Base-by-base conservation (phyloP, 371 early-diverging fungal genomes). In the Fennellomyces sp. region DNA sequence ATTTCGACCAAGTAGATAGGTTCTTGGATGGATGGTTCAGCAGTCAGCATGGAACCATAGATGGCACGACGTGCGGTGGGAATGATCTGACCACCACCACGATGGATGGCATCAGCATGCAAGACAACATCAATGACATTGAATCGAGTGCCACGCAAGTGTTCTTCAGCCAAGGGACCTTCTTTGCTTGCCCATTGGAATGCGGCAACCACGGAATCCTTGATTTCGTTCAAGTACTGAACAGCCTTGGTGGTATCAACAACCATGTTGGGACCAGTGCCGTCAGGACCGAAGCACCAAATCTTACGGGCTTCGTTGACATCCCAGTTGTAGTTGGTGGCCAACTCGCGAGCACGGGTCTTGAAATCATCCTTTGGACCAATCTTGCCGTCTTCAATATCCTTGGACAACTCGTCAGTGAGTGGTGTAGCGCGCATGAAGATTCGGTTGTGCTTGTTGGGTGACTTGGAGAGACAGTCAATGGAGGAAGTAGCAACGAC, bases 401-500 rank as follows among this genome's bases (percentile, higher is more conserved):
- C 94, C 33, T 72, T 66, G 60, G 92, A 72, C 39, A 98, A 82
- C 47, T 97, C 95, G 63, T 95, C 95, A 31, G 82, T 83, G 36
- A 99, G 58, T 49, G 99, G 99, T 33, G 65, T 53, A 39, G 99
- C 98, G 73, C 89, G 95, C 98, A 99, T 94, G 88, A 90, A 98
- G 83, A 99, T 91, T 94, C 99, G 99, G 92, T 99, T 99, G 90
- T 99, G 99, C 90, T 98, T 99, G 95, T 99, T 99, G 75, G 99
- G 97, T 58, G 99, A 98, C 89, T 99, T 99, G 82, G 97, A 93
- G 70, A 98, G 79, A 64, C 91, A 89, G 56, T 76, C 75, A 52
- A 91, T 84, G 65, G 75, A 70, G 17, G 97, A 96, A 78, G 92
- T 92, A 62, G 88, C 83, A 63, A 82, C 83, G 72, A 97, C 91